Evolutionary conservation across 2,329 filamentous ascomycete genomes (phyloP).

Genomic region (Neoscytalidium dimidiatum): DNA sequence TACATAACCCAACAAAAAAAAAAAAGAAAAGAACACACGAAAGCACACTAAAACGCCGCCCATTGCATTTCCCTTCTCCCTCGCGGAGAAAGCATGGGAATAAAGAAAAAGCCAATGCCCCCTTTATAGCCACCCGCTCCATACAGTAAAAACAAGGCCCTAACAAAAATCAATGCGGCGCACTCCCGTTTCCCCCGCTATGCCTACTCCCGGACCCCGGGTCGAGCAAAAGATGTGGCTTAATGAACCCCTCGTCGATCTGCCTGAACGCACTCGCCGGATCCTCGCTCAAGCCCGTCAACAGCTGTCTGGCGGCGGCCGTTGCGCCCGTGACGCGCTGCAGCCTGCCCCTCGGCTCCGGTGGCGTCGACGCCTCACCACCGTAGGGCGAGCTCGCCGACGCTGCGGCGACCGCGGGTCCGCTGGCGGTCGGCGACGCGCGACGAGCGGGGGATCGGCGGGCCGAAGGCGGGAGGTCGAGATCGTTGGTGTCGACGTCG

Average conservation of each 20-base stretch:
- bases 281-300: constrained; percentile 77
- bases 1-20: neutral
- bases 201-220: constrained; percentile 33
- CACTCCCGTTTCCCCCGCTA: neutral
- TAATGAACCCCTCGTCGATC: constrained; percentile 94
- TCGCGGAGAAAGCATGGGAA: neutral
- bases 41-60: neutral
- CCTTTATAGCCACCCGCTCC: neutral
- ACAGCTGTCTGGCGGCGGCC: constrained; percentile 76
- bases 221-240: constrained; percentile 85
- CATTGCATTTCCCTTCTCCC: constrained; percentile 4
- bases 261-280: constrained; percentile 88
- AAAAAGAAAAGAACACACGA: neutral
- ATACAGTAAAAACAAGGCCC: neutral
- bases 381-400: constrained; percentile 40
- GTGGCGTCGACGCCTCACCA: constrained; percentile 31
- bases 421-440: constrained; percentile 33
- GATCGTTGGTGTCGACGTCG: constrained; percentile 50
- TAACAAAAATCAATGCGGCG: neutral
- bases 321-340: constrained; percentile 63
- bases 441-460: constrained; percentile 46
- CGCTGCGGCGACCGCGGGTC: neutral
- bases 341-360: constrained; percentile 20
- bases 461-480: constrained; percentile 62
- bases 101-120: neutral